Evolutionary conservation across 257 asterid genomes (phyloP).

Genomic region (Solanum lignicaule): DNA sequence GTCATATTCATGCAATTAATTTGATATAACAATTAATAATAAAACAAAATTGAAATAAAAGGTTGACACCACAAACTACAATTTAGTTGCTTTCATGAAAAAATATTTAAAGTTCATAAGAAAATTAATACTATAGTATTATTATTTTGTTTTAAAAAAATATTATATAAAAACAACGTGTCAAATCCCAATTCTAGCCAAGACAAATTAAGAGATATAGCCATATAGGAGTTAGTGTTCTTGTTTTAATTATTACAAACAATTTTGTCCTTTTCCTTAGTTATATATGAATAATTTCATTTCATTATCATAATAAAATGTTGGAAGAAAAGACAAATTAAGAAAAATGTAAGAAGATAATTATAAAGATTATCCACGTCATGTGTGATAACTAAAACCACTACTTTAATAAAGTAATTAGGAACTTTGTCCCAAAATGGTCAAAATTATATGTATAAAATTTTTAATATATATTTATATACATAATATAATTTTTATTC

Average conservation of each 20-base stretch:
- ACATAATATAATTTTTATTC: too few relatives aligned
- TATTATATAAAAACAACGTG: not conserved
- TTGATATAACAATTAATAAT: not conserved
- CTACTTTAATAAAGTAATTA: not conserved
- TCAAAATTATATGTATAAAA: too few relatives aligned
- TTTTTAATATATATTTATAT: too few relatives aligned
- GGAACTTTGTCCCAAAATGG: not conserved
- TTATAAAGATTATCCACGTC: not conserved
- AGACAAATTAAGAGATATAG: not conserved
- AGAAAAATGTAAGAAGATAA: not conserved
- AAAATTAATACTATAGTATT: not conserved
- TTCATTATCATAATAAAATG: not conserved
- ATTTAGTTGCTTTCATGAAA: not conserved
- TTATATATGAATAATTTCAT: not conserved
- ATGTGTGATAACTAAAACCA: not conserved
- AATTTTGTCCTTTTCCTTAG: not conserved
- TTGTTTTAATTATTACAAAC: not conserved
- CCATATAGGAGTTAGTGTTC: not conserved
- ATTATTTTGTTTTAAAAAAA: too few relatives aligned
- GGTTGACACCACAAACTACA: not conserved
- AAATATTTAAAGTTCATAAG: not conserved
- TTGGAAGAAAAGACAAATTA: not conserved
- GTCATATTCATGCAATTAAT: not conserved
- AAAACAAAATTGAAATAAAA: not conserved
- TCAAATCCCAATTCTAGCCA: not conserved